A percentile compares a stretch with the other conserved stretches of the same genome.
These are phyloP conservation scores for Gossypium schwendimanii DNA, from an alignment of 441 rosid genomes.

Conservation along the genomic window DNA sequence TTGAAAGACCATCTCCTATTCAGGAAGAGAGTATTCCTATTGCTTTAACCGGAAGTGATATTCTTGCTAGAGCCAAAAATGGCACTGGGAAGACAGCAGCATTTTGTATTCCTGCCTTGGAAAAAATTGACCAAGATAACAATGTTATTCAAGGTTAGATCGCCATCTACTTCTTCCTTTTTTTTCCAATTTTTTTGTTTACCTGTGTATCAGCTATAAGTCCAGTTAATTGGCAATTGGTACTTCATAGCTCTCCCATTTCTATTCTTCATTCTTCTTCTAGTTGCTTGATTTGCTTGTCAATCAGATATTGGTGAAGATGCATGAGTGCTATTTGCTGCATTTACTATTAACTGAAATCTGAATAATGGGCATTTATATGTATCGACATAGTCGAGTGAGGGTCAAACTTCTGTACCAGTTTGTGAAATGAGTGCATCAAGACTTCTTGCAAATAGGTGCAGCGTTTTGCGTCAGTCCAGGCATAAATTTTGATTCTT, in stretches of 20 bases:
- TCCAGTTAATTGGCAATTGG: not conserved
- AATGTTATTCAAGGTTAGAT: slow-evolving; percentile 84
- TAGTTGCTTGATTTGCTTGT: not conserved
- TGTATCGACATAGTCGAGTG: not conserved
- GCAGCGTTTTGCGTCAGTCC: not conserved
- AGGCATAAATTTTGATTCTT: not conserved
- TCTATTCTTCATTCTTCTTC: not conserved
- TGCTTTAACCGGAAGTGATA: slow-evolving; percentile 95
- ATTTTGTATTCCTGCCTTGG: slow-evolving; percentile 92
- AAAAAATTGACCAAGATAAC: slow-evolving; percentile 90
- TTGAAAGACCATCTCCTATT: slow-evolving; percentile 97
- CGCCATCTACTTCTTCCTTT: not conserved
- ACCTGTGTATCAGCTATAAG: not conserved
- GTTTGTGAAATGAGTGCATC: not conserved
- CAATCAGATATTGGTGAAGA: not conserved
- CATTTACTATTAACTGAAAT: not conserved
- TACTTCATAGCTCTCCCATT: not conserved
- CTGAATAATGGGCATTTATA: not conserved
- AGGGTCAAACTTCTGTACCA: not conserved
- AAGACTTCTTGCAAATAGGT: not conserved
- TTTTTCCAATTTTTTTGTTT: not conserved
- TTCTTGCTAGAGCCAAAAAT: slow-evolving; percentile 97
- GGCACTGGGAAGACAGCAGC: slow-evolving; percentile 99
- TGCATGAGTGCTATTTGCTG: not conserved
- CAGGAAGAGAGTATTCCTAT: slow-evolving; percentile 99